Conservation (phyloP, 2,329 filamentous ascomycete genomes). For the Erysiphe pulchra region DNA sequence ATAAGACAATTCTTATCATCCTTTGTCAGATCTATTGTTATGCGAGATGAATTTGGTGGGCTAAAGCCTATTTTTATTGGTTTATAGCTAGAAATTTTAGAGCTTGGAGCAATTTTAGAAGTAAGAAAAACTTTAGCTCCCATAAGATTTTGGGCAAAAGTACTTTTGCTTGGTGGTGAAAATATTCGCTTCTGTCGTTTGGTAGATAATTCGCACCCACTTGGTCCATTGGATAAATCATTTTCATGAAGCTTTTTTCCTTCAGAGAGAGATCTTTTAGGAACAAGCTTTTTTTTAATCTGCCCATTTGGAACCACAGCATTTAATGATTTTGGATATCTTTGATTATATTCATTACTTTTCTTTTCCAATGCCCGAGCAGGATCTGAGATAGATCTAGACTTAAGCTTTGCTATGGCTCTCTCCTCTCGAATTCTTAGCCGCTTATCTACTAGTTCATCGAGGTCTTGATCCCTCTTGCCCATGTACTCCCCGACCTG, state of each 20-base stretch:
- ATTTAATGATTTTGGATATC: slow-evolving; percentile 31
- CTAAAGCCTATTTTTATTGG: slow-evolving; percentile 4
- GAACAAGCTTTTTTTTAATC: neutral
- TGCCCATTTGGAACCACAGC: slow-evolving; percentile 22
- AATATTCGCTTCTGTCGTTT: slow-evolving; percentile 19
- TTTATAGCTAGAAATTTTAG: slow-evolving; percentile 6
- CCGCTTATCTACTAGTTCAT: slow-evolving; percentile 46
- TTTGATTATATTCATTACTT: slow-evolving; percentile 17
- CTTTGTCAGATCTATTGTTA: slow-evolving; percentile 9
- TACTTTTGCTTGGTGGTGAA: slow-evolving; percentile 19
- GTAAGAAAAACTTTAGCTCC: slow-evolving; percentile 17
- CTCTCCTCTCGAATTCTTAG: slow-evolving; percentile 27
- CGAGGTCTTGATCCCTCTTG: slow-evolving; percentile 49
- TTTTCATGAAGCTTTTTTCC: neutral
- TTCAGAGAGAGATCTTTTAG: neutral
- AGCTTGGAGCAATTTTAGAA: neutral
- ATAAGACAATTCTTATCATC: slow-evolving; percentile 4
- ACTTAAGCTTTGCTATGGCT: slow-evolving; percentile 13
- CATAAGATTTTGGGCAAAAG: slow-evolving; percentile 24
- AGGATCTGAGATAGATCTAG: neutral
- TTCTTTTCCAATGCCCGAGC: neutral
- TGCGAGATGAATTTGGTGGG: neutral
- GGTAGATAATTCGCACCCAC: slow-evolving; percentile 12
- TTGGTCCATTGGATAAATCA: slow-evolving; percentile 1
- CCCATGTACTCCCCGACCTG: slow-evolving; percentile 58